Evolutionary conservation across 768 basidiomycete genomes (phyloP).

Genomic region (Leccinellum rugosiceps): DNA sequence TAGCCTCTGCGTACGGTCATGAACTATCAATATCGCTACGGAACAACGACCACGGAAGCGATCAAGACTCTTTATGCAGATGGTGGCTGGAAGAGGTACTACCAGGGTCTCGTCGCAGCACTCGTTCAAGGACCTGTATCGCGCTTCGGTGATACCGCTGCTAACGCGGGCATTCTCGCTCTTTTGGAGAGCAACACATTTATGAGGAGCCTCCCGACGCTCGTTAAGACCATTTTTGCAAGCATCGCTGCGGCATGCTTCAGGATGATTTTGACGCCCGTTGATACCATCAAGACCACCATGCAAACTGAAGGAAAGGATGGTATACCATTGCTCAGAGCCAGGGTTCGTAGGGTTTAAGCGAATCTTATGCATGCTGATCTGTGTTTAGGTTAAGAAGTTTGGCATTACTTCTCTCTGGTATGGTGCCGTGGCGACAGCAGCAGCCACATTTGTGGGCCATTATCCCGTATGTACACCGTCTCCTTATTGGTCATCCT

Average conservation of each 20-base stretch:
- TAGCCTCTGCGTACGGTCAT: constrained; percentile 93
- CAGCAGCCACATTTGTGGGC: constrained; percentile 91
- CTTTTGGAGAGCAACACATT: constrained; percentile 75
- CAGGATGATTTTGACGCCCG: constrained; percentile 87
- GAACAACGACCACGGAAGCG: constrained; percentile 68
- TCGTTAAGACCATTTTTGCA: constrained; percentile 77
- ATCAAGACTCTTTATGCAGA: constrained; percentile 67
- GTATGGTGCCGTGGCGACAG: constrained; percentile 91
- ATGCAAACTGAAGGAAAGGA: constrained; percentile 84
- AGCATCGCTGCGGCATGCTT: constrained; percentile 78
- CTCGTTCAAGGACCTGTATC: constrained; percentile 81
- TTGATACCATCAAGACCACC: constrained; percentile 95
- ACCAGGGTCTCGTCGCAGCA: constrained; percentile 83
- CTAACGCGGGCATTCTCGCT: constrained; percentile 89
- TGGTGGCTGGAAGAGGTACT: constrained; percentile 82
- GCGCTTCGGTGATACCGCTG: constrained; percentile 93
- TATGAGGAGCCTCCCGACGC: constrained; percentile 57
- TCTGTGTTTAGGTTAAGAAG: constrained; percentile 50
- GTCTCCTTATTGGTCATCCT: not conserved
- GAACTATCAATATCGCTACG: constrained; percentile 95
- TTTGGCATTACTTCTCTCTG: constrained; percentile 79
- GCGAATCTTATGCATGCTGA: not conserved
- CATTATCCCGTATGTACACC: constrained; percentile 67
- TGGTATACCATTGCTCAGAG: constrained; percentile 63
- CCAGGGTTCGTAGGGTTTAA: constrained; percentile 42